Evolutionary conservation across 352 stramenopile genomes (phyloP), one percentile per base, ranked within the genome.

Genomic region (Phytophthora capsici): DNA sequence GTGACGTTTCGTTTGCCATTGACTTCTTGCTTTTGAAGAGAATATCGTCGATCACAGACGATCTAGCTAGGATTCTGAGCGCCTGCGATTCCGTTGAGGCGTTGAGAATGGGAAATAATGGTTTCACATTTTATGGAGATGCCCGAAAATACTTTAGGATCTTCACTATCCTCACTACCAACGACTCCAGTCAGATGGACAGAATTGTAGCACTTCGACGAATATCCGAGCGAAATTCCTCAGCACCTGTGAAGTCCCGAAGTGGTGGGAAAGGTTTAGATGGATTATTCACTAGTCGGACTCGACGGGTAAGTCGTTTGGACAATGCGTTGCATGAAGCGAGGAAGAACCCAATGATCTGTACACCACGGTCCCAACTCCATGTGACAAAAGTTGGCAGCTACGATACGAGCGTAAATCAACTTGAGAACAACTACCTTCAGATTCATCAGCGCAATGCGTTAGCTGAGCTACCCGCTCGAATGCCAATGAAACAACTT

Each of bases 121-220:
- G 64, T 72, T 72, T 68, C 64, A 34, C 13, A 57, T 50, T 32
- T 44, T 37, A 32, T 16, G 2, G 28, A 45, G 38, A 23, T 46
- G 19, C 46, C 47, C 43, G 34, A 43, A 66, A 69, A 73, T 69
- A 73, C n/a, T n/a, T n/a, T n/a, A n/a, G n/a, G n/a, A n/a, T n/a
- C n/a, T n/a, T n/a, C n/a, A n/a, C n/a, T n/a, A n/a, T n/a, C n/a
- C n/a, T n/a, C n/a, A n/a, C 38, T 45, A 36, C 10, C 28, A 34
- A 34, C 28, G 28, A 7, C 19, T 37, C 19, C 4, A 16, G 32
- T 20, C n/a, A 16, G 19, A 73, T 65, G 65, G 37, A 61, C 13
- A 69, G 14, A 37, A 55, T 37, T 12, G 43, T 23, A 13, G 44
- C 32, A 28, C 23, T 37, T 32, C 37, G 51, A 6, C 30, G 49